Evolutionary conservation across 306 rosid genomes (phyloP).

Genomic region (Medicago ruthenica): DNA sequence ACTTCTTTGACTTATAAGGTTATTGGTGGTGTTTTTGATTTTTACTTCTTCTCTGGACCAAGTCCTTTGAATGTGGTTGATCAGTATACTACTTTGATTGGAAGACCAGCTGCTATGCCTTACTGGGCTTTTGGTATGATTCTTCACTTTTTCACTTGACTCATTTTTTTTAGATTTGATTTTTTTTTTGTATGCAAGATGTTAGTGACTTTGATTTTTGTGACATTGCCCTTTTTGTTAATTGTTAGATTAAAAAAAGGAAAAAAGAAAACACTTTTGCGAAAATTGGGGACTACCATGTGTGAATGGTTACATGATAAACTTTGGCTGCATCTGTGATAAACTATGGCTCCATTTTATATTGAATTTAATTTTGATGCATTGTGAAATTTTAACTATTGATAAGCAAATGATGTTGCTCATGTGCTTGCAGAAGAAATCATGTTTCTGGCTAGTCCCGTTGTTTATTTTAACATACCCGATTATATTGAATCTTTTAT

Average conservation of each 20-base stretch:
- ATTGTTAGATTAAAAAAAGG: background rate
- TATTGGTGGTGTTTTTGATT: constrained; percentile 90
- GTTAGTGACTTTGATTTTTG: constrained; percentile 4
- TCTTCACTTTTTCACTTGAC: constrained; percentile 17
- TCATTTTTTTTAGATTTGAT: background rate
- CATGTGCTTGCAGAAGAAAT: too few species aligned
- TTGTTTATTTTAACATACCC: too few species aligned
- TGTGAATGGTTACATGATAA: background rate
- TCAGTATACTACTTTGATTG: constrained; percentile 86
- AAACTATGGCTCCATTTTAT: too few species aligned
- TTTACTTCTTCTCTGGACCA: constrained; percentile 93
- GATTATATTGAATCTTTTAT: too few species aligned
- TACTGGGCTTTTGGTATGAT: constrained; percentile 93
- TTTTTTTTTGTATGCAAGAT: background rate
- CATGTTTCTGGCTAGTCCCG: too few species aligned
- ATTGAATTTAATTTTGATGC: too few species aligned
- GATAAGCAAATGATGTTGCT: too few species aligned
- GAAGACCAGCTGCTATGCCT: constrained; percentile 98
- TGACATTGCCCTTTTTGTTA: constrained; percentile 17
- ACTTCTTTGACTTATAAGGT: constrained; percentile 79
- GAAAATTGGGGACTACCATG: constrained; percentile 12
- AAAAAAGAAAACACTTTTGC: background rate
- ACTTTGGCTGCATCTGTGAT: background rate
- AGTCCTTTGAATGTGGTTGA: constrained; percentile 84
- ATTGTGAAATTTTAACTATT: too few species aligned